A percentile compares a stretch with the other conserved stretches of the same genome.
phyloP scores from a whole-genome alignment of 805 yeast genomes.

The Metschnikowia borealis region DNA sequence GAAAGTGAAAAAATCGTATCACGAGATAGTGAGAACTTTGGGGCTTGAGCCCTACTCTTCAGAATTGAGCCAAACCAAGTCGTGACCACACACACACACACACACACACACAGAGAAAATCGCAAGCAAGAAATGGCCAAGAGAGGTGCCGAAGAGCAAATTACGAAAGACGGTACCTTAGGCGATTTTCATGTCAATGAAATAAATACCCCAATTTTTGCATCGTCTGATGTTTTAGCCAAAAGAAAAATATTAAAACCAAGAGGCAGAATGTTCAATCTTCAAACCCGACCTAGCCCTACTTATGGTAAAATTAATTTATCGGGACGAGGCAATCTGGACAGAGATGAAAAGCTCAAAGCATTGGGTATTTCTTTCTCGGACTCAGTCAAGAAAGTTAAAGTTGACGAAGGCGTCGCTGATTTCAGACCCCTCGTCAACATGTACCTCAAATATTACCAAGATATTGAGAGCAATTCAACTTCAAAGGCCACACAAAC shows the following conservation, averaged over 20 bases:
- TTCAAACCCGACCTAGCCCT: conserved; percentile 1
- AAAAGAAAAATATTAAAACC: conserved; percentile 67
- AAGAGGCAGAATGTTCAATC: conserved; percentile 23
- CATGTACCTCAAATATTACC: conserved; percentile 57
- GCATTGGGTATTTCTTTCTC: conserved; percentile 65
- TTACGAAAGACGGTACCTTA: conserved; percentile 47
- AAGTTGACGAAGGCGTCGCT: conserved; percentile 45
- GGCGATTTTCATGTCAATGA: conserved; percentile 22
- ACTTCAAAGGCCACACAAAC: background rate
- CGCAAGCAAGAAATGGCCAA: conserved; percentile 47
- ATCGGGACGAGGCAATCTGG: conserved; percentile 11
- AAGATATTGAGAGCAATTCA: conserved; percentile 24
- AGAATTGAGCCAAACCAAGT: background rate
- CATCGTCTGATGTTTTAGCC: conserved; percentile 61
- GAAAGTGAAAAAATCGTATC: background rate
- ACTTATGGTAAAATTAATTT: background rate
- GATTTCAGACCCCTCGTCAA: conserved; percentile 52
- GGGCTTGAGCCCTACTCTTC: conserved; percentile 16
- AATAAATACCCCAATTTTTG: conserved; percentile 23
- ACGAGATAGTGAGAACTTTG: background rate
- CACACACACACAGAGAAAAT: background rate
- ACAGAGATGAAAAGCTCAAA: conserved; percentile 47
- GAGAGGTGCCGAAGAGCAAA: conserved; percentile 63
- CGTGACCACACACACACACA: background rate
- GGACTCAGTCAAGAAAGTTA: conserved; percentile 41